Evolutionary conservation across 768 basidiomycete genomes (phyloP).

Genomic region (Artomyces pyxidatus): DNA sequence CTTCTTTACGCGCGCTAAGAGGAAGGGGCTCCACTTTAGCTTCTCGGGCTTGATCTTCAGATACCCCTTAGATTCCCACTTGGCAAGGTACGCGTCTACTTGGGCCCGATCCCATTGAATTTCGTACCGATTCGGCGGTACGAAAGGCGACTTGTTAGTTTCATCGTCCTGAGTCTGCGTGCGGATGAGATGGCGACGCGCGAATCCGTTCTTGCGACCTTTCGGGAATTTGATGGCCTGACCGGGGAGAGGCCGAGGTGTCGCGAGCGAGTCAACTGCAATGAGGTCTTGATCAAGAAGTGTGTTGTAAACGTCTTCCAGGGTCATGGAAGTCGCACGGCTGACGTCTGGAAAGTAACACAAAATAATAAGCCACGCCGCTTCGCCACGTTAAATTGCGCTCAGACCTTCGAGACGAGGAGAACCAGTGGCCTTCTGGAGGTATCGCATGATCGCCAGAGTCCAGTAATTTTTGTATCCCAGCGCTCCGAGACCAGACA

Average conservation of each 20-base stretch:
- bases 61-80: slow-evolving; percentile 76
- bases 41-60: slow-evolving; percentile 70
- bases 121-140: slow-evolving; percentile 61
- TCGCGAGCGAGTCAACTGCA: slow-evolving; percentile 38
- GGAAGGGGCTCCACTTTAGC: slow-evolving; percentile 92
- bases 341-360: slow-evolving; percentile 71
- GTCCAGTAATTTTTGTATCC: slow-evolving; percentile 98
- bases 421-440: slow-evolving; percentile 48
- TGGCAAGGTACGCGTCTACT: slow-evolving; percentile 55
- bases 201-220: slow-evolving; percentile 56
- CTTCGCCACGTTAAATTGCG: too few species aligned
- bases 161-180: slow-evolving; percentile 40
- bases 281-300: slow-evolving; percentile 75
- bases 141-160: slow-evolving; percentile 44
- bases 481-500: slow-evolving; percentile 85
- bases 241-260: slow-evolving; percentile 60
- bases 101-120: slow-evolving; percentile 65
- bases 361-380: too few species aligned
- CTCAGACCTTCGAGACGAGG: slow-evolving; percentile 73
- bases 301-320: slow-evolving; percentile 77
- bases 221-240: slow-evolving; percentile 70
- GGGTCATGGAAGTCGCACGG: slow-evolving; percentile 79
- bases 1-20: slow-evolving; percentile 45
- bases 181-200: slow-evolving; percentile 56
- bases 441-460: slow-evolving; percentile 74